phyloP scores from a whole-genome alignment of 1,284 basidiomycete genomes.

The Sanguinoderma infundibulare region DNA sequence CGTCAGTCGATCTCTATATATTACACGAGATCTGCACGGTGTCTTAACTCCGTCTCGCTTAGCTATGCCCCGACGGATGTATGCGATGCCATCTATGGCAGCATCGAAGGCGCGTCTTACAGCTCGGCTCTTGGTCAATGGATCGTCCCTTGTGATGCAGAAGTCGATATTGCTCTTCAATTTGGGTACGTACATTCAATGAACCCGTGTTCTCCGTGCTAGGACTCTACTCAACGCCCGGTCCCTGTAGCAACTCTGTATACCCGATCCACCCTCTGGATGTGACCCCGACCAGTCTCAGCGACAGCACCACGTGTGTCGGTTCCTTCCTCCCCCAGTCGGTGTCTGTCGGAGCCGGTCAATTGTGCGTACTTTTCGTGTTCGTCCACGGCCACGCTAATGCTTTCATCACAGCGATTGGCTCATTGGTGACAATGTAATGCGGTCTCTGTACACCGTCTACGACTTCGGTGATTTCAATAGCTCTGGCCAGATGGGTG shows the following conservation, averaged over 20 bases:
- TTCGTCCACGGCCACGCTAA: background rate
- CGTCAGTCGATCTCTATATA: conserved; percentile 48
- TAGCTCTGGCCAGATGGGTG: conserved; percentile 60
- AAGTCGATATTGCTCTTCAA: conserved; percentile 77
- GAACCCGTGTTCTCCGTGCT: background rate
- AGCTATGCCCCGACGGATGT: conserved; percentile 70
- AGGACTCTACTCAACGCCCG: background rate
- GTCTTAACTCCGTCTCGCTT: conserved; percentile 10
- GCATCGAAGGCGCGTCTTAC: conserved; percentile 60
- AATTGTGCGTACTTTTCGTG: conserved; percentile 56
- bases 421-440: conserved; percentile 81
- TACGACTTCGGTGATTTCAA: conserved; percentile 88
- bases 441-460: conserved; percentile 83
- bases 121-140: conserved; percentile 58
- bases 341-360: conserved; percentile 54
- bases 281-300: conserved; percentile 53
- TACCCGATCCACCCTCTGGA: conserved; percentile 81
- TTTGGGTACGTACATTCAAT: conserved; percentile 56
- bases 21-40: background rate
- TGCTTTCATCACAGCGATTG: conserved; percentile 59
- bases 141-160: conserved; percentile 69
- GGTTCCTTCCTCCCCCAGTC: conserved; percentile 74
- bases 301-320: conserved; percentile 55
- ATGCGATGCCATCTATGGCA: conserved; percentile 68
- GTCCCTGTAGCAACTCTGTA: conserved; percentile 54